Evolutionary conservation across 2,329 filamentous ascomycete genomes (phyloP), one percentile per base, ranked within the genome.

Genomic region (Sporothrix globosa): DNA sequence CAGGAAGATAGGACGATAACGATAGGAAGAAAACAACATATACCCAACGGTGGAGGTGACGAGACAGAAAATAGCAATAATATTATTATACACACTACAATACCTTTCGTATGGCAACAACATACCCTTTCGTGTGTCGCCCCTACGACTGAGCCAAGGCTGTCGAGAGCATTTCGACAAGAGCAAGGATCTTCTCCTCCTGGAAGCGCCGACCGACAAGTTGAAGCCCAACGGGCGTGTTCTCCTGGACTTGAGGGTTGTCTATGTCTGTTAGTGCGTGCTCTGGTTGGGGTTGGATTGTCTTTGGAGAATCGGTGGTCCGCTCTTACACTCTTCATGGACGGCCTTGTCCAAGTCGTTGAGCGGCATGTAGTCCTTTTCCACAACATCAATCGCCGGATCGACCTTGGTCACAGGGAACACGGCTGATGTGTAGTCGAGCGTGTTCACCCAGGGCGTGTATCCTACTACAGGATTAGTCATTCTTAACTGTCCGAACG

Each of bases 381-480:
- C 60, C 13, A 21, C 39, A 13, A 54, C 11, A 56, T 72, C 71
- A 21, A 48, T 56, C 1, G 24, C 39, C 5, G 61, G 24, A 41
- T 70, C 68, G 4, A 68, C 70, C 44, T 24, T 67, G 27, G 72
- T 72, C 0, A 85, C 86, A 0, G 90, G 90, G 75, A 92, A 90
- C 0, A 88, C 83, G 2, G 86, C 77, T 11, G 83, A 84, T 0
- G 90, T 87, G 76, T 90, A 91, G 76, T 92, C 89, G 1, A 92
- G 82, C 54, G 91, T 75, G 76, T 92, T 92, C 88, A 89, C 92
- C 72, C 88, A 85, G 0, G 84, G 80, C 0, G 88, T 90, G 74
- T 92, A 92, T 1, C 84, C 84, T 88, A 84, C 84, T 2, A 84
- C 80, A 66, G 83, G 83, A 0, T 67, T 54, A 67, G 60, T 41